These are phyloP conservation scores for Beauveria australis DNA, from an alignment of 2,329 filamentous ascomycete species.

Conservation along the genomic window DNA sequence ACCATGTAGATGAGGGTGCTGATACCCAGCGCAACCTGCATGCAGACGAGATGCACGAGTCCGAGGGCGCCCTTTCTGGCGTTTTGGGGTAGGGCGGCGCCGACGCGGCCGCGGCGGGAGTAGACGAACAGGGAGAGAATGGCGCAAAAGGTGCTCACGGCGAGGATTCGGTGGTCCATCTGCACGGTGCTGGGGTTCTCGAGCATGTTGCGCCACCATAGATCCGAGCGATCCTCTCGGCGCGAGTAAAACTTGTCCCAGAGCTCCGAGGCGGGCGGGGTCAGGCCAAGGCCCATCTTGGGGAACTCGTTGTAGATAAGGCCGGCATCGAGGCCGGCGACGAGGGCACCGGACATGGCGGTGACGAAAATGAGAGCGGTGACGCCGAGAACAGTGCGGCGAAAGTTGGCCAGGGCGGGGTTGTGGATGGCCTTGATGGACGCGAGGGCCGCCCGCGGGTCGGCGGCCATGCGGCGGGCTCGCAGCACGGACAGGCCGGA, in stretches of 20 bases:
- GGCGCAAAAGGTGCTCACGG: slow-evolving; percentile 77
- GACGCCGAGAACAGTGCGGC: slow-evolving; percentile 62
- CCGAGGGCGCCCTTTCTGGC: slow-evolving; percentile 66
- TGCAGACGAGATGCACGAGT: slow-evolving; percentile 69
- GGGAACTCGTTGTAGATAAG: slow-evolving; percentile 99
- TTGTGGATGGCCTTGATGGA: slow-evolving; percentile 54
- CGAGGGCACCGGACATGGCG: slow-evolving; percentile 86
- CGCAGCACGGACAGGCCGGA: slow-evolving; percentile 80
- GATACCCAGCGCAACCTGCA: slow-evolving; percentile 84
- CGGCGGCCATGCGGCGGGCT: slow-evolving; percentile 60
- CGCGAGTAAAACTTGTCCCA: slow-evolving; percentile 81
- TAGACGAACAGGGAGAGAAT: slow-evolving; percentile 77
- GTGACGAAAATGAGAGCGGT: slow-evolving; percentile 75
- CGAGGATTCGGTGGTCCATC: slow-evolving; percentile 88
- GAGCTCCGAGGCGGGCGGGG: slow-evolving; percentile 75
- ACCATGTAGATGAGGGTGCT: slow-evolving; percentile 90
- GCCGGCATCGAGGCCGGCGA: slow-evolving; percentile 90
- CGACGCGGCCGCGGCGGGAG: slow-evolving; percentile 55
- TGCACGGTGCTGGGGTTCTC: slow-evolving; percentile 96
- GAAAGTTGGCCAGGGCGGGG: slow-evolving; percentile 65
- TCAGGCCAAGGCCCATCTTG: slow-evolving; percentile 78
- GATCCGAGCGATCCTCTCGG: slow-evolving; percentile 66
- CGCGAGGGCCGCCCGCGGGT: slow-evolving; percentile 55
- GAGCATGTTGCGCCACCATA: slow-evolving; percentile 96
- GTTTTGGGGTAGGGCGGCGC: slow-evolving; percentile 50